Percentiles rank a stretch among this genome's conserved stretches.
phyloP scores from a whole-genome alignment of 148 eudicot species.

The Chenopodium berlandieri region DNA sequence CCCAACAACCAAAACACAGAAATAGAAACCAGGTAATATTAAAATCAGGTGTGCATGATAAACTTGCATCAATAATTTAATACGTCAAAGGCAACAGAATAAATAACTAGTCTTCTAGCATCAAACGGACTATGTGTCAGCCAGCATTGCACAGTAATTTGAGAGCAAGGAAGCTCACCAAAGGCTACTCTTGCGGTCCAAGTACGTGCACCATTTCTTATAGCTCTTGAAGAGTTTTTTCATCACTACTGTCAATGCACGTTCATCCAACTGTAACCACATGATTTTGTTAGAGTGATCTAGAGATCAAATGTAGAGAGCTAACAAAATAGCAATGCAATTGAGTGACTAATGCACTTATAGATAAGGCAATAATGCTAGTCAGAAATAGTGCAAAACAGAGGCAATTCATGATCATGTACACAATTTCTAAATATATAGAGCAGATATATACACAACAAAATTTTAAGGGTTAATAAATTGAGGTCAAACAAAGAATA shows the following conservation, averaged over 20 bases:
- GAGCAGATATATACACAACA: background rate
- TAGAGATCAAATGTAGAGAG: background rate
- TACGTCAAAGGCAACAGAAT: background rate
- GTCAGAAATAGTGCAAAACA: background rate
- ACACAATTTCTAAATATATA: background rate
- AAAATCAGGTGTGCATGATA: background rate
- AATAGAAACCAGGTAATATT: background rate
- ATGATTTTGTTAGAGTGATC: conserved; percentile 8
- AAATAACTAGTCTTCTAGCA: background rate
- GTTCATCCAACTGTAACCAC: conserved; percentile 79
- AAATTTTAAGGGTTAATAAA: background rate
- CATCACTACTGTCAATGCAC: conserved; percentile 92
- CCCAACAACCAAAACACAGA: background rate
- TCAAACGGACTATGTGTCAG: background rate
- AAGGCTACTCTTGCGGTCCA: conserved; percentile 97
- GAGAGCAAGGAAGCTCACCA: conserved; percentile 55
- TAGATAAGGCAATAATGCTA: background rate
- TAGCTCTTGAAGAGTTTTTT: conserved; percentile 98
- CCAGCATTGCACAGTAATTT: background rate
- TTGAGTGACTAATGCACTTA: background rate
- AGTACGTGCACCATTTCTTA: conserved; percentile 98
- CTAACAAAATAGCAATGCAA: background rate
- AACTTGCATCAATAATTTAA: background rate
- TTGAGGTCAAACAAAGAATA: background rate
- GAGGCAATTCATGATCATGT: background rate